A percentile compares a stretch with the other conserved stretches of the same genome.
phyloP scores from a whole-genome alignment of 208 protist genomes.

The Trypanosoma lewisi region DNA sequence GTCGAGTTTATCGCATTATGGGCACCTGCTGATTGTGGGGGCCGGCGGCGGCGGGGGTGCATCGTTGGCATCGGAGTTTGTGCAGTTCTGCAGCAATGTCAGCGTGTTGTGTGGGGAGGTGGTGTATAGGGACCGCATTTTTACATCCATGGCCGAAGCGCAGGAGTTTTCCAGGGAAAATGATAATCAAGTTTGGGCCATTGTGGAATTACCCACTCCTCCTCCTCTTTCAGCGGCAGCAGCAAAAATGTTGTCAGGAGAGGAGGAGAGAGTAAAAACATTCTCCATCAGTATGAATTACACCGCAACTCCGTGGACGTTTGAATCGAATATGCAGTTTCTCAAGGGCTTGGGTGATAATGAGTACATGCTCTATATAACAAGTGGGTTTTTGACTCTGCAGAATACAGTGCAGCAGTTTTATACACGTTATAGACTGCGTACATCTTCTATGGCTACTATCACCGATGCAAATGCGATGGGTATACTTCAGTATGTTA shows the following conservation, averaged over 20 bases:
- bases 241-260: neutral
- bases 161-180: constrained; percentile 48
- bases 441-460: constrained; percentile 1
- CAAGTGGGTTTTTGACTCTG: constrained; percentile 79
- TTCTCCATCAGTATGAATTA: constrained; percentile 91
- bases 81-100: constrained; percentile 35
- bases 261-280: neutral
- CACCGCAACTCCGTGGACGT: constrained; percentile 71
- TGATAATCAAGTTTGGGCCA: constrained; percentile 66
- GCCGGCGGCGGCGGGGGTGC: constrained; percentile 29
- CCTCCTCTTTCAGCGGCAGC: neutral
- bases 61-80: constrained; percentile 40
- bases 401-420: constrained; percentile 72
- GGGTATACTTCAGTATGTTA: constrained; percentile 41
- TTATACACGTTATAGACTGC: constrained; percentile 31
- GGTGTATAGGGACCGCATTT: constrained; percentile 32
- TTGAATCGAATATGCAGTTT: constrained; percentile 28
- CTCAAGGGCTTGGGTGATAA: constrained; percentile 27
- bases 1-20: constrained; percentile 63
- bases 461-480: constrained; percentile 13
- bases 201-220: constrained; percentile 51
- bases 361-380: constrained; percentile 64
- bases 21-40: constrained; percentile 64
- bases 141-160: constrained; percentile 43
- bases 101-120: constrained; percentile 56